These are phyloP conservation scores for Discostella pseudostelligera DNA, from an alignment of 108 stramenopile genomes.

Conservation along the genomic window DNA sequence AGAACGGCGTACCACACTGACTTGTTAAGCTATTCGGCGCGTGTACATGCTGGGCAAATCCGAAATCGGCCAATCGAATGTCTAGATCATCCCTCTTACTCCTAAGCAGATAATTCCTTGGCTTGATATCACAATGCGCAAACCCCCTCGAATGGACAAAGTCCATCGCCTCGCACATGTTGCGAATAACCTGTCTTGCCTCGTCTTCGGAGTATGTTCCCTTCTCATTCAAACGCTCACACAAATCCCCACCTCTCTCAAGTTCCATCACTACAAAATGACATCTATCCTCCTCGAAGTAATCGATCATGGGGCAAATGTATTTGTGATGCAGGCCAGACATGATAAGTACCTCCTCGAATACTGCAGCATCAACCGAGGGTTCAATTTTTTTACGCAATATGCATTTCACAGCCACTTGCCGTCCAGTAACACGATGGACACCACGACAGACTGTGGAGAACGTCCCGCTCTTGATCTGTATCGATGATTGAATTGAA, in stretches of 20 bases:
- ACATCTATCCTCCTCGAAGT: slow-evolving; percentile 89
- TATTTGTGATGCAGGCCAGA: slow-evolving; percentile 84
- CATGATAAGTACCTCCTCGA: slow-evolving; percentile 93
- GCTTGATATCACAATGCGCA: slow-evolving; percentile 93
- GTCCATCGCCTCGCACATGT: slow-evolving; percentile 81
- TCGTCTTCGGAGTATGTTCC: slow-evolving; percentile 86
- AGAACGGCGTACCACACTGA: slow-evolving; percentile 95
- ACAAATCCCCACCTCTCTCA: slow-evolving; percentile 92
- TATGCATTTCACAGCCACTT: slow-evolving; percentile 89
- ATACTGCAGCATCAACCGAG: slow-evolving; percentile 85
- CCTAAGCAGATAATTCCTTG: slow-evolving; percentile 88
- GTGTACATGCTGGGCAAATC: slow-evolving; percentile 87
- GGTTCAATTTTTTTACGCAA: slow-evolving; percentile 84
- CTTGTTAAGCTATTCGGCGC: slow-evolving; percentile 77
- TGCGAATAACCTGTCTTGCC: slow-evolving; percentile 77
- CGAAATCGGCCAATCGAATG: slow-evolving; percentile 94
- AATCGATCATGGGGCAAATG: slow-evolving; percentile 93
- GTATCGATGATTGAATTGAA: background rate
- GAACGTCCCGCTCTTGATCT: slow-evolving; percentile 90
- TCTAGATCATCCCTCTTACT: slow-evolving; percentile 79
- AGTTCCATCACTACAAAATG: slow-evolving; percentile 92
- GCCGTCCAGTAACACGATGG: slow-evolving; percentile 82
- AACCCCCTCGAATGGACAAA: slow-evolving; percentile 79
- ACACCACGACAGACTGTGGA: slow-evolving; percentile 86
- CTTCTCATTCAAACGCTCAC: slow-evolving; percentile 88